These are phyloP conservation scores for Euphorbia celastroides DNA, from an alignment of 441 rosid genomes.

Conservation along the genomic window DNA sequence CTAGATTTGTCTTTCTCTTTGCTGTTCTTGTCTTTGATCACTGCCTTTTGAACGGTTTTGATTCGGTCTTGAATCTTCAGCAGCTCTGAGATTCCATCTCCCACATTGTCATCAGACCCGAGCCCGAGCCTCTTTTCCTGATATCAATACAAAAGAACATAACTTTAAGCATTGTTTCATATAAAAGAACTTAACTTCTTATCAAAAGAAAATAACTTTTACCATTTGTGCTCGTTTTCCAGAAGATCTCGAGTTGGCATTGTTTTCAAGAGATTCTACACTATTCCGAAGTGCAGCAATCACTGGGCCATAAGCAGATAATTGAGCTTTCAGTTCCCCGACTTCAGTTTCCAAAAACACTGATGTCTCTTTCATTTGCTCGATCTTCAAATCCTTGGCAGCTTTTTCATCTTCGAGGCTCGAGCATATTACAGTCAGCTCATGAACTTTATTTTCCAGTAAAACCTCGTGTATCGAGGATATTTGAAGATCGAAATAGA, in stretches of 20 bases:
- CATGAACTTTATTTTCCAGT: conserved; percentile 45
- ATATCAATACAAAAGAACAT: conserved; percentile 12
- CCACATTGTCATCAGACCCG: conserved; percentile 16
- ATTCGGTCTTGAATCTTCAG: conserved; percentile 60
- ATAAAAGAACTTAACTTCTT: no score
- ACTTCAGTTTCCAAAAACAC: conserved; percentile 51
- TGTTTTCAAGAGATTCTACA: conserved; percentile 54
- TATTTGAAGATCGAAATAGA: conserved; percentile 50
- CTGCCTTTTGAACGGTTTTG: conserved; percentile 57
- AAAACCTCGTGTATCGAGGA: conserved; percentile 47
- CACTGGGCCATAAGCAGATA: conserved; percentile 56
- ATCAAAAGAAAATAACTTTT: conserved; percentile 13
- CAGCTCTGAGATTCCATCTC: conserved; percentile 57
- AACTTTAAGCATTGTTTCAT: background rate
- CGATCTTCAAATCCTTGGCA: conserved; percentile 46
- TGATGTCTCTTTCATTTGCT: conserved; percentile 52
- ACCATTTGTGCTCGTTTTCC: conserved; percentile 32
- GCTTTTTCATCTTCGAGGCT: conserved; percentile 37
- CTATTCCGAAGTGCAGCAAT: conserved; percentile 50
- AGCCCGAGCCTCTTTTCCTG: conserved; percentile 27
- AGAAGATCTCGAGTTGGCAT: conserved; percentile 28
- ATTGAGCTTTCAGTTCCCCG: conserved; percentile 49
- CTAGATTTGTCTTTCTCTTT: no score
- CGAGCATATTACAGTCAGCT: conserved; percentile 42
- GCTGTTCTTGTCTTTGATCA: no score